A percentile compares a stretch with the other conserved stretches of the same genome.
phyloP scores from a whole-genome alignment of 1,284 basidiomycete genomes.

The Cryptococcus deneoformans region DNA sequence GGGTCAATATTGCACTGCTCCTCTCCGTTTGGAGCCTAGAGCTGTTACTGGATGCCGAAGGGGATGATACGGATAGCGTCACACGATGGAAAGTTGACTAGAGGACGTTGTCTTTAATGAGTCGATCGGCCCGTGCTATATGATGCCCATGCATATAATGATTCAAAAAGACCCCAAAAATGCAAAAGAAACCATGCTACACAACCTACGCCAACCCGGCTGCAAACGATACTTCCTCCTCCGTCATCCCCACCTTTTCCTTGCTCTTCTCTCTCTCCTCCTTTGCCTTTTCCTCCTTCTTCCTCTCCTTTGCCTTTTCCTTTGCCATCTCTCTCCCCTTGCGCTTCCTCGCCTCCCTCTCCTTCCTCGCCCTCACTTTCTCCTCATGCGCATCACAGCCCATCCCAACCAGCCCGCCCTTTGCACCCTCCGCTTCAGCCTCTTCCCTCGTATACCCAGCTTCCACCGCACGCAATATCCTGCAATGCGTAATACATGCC shows the following conservation, averaged over 20 bases:
- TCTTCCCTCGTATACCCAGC: slow-evolving; percentile 32
- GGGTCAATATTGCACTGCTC: slow-evolving; percentile 49
- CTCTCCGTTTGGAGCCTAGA: slow-evolving; percentile 49
- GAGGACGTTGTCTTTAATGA: not conserved
- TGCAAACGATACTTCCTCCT: not conserved
- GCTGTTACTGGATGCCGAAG: slow-evolving; percentile 46
- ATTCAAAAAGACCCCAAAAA: not conserved
- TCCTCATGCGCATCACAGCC: slow-evolving; percentile 51
- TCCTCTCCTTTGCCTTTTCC: slow-evolving; percentile 8
- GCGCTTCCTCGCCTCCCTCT: slow-evolving; percentile 34
- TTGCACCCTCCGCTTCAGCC: slow-evolving; percentile 23
- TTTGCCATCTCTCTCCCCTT: slow-evolving; percentile 22
- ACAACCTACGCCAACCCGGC: not conserved
- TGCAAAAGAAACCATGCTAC: not conserved
- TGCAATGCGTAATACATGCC: slow-evolving; percentile 48
- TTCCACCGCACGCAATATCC: slow-evolving; percentile 36
- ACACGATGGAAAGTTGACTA: slow-evolving; percentile 45
- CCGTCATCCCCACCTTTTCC: not conserved
- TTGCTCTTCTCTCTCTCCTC: slow-evolving; percentile 4
- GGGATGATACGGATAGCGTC: slow-evolving; percentile 44
- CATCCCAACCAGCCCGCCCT: slow-evolving; percentile 37
- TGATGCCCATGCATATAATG: not conserved
- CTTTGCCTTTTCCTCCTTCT: slow-evolving; percentile 5
- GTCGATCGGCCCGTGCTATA: slow-evolving; percentile 22
- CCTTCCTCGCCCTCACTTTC: slow-evolving; percentile 41